A percentile compares a stretch with the other conserved stretches of the same genome.
Conservation (phyloP, 2,329 filamentous ascomycete genomes). For the Aureobasidium mangrovei region DNA sequence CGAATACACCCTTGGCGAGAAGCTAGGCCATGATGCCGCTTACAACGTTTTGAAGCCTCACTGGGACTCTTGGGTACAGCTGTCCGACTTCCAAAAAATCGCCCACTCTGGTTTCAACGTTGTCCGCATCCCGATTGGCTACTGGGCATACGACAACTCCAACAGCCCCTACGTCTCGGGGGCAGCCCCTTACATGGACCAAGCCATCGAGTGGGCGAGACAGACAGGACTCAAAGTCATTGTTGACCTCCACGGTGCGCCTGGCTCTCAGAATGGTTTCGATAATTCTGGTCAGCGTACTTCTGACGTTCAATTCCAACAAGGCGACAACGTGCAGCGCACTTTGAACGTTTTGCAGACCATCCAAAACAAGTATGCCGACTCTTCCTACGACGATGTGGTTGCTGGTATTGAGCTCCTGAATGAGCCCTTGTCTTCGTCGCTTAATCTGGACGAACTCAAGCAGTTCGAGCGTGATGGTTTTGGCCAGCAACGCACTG, state of each 20-base stretch:
- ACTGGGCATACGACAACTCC: conserved; percentile 49
- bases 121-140: conserved; percentile 51
- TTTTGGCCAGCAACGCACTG: conserved; percentile 33
- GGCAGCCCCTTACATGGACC: conserved; percentile 45
- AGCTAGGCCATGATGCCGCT: conserved; percentile 40
- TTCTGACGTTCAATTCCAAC: conserved; percentile 36
- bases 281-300: conserved; percentile 51
- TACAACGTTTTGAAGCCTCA: conserved; percentile 38
- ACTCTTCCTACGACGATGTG: conserved; percentile 46
- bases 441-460: conserved; percentile 36
- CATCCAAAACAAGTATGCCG: conserved; percentile 50
- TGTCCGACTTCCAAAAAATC: conserved; percentile 49
- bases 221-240: conserved; percentile 46
- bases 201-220: conserved; percentile 49
- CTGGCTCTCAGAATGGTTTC: conserved; percentile 51
- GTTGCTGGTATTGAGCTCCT: conserved; percentile 49
- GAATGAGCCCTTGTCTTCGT: conserved; percentile 47
- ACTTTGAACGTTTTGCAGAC: conserved; percentile 49
- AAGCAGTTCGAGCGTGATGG: conserved; percentile 49
- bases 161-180: conserved; percentile 44
- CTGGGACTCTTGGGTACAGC: conserved; percentile 44
- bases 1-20: conserved; percentile 44
- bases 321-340: conserved; percentile 39
- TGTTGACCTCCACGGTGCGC: conserved; percentile 51
- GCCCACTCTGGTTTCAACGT: conserved; percentile 49